A percentile compares a stretch with the other conserved stretches of the same genome.
These are phyloP conservation scores for Geotrichum siamense DNA, from an alignment of 1,139 yeast species.

Conservation along the genomic window DNA sequence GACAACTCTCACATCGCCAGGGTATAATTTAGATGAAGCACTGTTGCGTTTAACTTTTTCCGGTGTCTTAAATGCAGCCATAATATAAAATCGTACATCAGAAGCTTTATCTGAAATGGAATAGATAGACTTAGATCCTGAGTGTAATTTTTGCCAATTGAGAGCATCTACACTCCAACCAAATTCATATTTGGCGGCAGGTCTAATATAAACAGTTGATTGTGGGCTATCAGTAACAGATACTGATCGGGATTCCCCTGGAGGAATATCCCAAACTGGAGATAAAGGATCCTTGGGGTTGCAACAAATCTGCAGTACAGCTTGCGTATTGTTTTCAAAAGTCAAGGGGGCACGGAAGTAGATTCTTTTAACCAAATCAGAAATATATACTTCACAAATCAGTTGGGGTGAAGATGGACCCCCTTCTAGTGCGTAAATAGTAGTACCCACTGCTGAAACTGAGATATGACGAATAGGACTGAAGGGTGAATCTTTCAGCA, in stretches of 20 bases:
- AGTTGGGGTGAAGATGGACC: constrained; percentile 60
- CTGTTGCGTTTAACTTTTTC: not conserved
- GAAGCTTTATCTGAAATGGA: constrained; percentile 73
- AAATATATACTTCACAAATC: constrained; percentile 59
- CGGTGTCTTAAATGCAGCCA: not conserved
- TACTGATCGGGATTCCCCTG: constrained; percentile 53
- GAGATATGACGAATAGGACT: constrained; percentile 50
- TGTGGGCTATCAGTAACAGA: constrained; percentile 66
- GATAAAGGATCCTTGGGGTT: constrained; percentile 19
- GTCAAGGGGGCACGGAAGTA: constrained; percentile 66
- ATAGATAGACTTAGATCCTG: constrained; percentile 46
- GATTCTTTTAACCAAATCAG: constrained; percentile 69
- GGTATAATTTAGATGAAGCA: constrained; percentile 4
- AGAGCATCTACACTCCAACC: constrained; percentile 59
- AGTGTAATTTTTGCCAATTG: constrained; percentile 59
- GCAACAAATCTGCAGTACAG: constrained; percentile 42
- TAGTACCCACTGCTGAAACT: constrained; percentile 78
- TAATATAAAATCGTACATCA: constrained; percentile 46
- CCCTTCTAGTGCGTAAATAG: constrained; percentile 55
- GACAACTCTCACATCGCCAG: constrained; percentile 39
- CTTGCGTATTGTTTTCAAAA: constrained; percentile 62
- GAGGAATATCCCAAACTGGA: constrained; percentile 35
- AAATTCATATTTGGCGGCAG: constrained; percentile 49
- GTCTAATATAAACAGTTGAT: constrained; percentile 53
- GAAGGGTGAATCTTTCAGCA: constrained; percentile 48